Conservation (phyloP, 768 basidiomycete genomes). For the Tephrocybe sp. region DNA sequence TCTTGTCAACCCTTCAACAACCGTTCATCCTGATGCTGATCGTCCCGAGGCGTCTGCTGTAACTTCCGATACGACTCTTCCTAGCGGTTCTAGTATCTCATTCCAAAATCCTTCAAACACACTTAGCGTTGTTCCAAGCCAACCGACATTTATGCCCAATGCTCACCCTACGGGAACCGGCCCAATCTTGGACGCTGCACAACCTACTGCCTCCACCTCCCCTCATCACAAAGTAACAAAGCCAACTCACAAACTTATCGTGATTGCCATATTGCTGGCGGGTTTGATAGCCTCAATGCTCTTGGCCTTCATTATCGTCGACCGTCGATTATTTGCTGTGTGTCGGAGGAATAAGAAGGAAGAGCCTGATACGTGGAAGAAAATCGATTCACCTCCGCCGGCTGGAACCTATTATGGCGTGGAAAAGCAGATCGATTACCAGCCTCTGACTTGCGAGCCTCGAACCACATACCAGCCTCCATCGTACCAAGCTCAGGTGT, state of each 20-base stretch:
- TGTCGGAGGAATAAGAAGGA: conserved; percentile 11
- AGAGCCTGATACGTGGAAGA: conserved; percentile 5
- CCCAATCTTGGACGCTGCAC: neutral
- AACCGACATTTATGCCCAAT: neutral
- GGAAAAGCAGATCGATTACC: conserved; percentile 11
- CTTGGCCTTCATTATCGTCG: conserved; percentile 11
- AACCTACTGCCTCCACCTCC: neutral
- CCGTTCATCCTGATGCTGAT: neutral
- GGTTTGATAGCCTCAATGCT: conserved; percentile 16
- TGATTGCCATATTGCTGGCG: conserved; percentile 17
- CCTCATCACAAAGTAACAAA: neutral
- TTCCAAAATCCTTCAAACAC: neutral
- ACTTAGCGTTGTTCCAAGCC: neutral
- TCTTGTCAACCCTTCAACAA: neutral
- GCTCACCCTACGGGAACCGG: neutral
- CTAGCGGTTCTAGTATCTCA: neutral
- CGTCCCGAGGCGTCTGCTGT: too few relatives aligned
- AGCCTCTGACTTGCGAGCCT: too few relatives aligned
- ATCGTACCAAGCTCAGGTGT: too few relatives aligned
- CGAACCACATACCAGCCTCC: too few relatives aligned
- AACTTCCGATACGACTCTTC: too few relatives aligned
- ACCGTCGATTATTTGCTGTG: conserved; percentile 5
- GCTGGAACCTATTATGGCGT: conserved; percentile 5
- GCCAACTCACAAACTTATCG: conserved; percentile 13
- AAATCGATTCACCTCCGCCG: conserved; percentile 14